Evolutionary conservation across 345 rosid species (phyloP).

Genomic region (Eutrema yunnanense): DNA sequence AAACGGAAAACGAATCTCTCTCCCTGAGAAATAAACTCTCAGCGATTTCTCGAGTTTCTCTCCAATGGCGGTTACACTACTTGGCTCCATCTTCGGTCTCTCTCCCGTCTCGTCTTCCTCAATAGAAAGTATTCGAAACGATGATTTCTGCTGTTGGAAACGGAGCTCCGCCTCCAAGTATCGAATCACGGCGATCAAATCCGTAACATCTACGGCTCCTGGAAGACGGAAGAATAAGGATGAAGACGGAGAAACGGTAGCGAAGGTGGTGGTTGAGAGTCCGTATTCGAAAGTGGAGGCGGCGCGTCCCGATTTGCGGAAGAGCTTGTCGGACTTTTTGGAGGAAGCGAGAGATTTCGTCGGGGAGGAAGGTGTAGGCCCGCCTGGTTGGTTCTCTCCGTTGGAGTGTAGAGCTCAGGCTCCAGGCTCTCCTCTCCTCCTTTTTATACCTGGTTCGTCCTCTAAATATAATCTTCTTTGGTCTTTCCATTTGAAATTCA

Average conservation of each 20-base stretch:
- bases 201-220: not conserved
- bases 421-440: conserved; percentile 44
- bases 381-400: conserved; percentile 71
- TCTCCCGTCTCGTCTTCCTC: not conserved
- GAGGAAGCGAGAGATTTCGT: conserved; percentile 24
- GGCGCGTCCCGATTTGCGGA: conserved; percentile 22
- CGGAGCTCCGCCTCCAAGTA: not conserved
- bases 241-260: not conserved
- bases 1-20: not conserved
- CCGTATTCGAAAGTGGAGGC: conserved; percentile 10
- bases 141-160: not conserved
- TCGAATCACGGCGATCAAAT: not conserved
- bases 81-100: not conserved
- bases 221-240: not conserved
- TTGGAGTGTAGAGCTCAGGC: conserved; percentile 35
- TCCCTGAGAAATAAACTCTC: not conserved
- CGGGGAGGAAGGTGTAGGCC: conserved; percentile 34
- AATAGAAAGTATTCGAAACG: not conserved
- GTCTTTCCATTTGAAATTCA: too few relatives aligned
- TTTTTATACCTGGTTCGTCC: conserved; percentile 44
- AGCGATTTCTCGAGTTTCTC: not conserved
- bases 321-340: conserved; percentile 38
- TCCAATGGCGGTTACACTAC: conserved; percentile 7
- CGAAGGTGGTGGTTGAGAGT: not conserved
- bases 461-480: not conserved